Percentiles rank a stretch among this genome's conserved stretches.
phyloP scores from a whole-genome alignment of 176 grass and related monocot genomes.

The Carex pumila region DNA sequence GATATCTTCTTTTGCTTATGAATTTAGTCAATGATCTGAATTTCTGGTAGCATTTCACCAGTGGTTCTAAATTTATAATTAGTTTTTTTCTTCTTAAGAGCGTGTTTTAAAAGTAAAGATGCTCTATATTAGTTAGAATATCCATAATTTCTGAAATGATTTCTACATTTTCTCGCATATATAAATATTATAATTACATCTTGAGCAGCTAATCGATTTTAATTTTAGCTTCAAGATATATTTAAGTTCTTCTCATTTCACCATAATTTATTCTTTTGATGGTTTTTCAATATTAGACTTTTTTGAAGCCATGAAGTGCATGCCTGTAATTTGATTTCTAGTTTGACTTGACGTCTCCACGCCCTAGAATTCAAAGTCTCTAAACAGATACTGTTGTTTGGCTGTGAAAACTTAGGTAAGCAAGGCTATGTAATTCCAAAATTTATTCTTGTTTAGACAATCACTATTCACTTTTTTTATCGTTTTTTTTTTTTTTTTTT shows the following conservation, averaged over 20 bases:
- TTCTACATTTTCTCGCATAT: not conserved
- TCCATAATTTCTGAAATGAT: not conserved
- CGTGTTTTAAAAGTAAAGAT: no score
- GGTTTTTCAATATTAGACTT: not conserved
- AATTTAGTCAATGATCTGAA: not conserved
- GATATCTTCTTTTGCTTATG: not conserved
- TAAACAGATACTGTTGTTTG: not conserved
- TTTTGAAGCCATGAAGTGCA: no score
- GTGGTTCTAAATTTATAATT: not conserved
- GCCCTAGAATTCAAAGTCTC: not conserved
- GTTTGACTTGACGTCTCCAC: not conserved
- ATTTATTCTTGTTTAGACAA: not conserved
- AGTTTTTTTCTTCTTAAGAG: no score
- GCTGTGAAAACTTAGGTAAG: not conserved
- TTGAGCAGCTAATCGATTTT: not conserved
- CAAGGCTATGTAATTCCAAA: not conserved
- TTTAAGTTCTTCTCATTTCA: not conserved
- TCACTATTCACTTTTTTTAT: not conserved
- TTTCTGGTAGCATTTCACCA: not conserved
- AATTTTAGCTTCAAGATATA: not conserved
- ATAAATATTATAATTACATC: not conserved
- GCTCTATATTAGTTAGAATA: not conserved
- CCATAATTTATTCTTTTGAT: not conserved
- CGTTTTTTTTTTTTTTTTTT: no score
- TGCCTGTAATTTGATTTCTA: not conserved